A percentile compares a stretch with the other conserved stretches of the same genome.
Conservation (phyloP, 2,329 filamentous ascomycete genomes). For the Aspergillus costaricaensis region DNA sequence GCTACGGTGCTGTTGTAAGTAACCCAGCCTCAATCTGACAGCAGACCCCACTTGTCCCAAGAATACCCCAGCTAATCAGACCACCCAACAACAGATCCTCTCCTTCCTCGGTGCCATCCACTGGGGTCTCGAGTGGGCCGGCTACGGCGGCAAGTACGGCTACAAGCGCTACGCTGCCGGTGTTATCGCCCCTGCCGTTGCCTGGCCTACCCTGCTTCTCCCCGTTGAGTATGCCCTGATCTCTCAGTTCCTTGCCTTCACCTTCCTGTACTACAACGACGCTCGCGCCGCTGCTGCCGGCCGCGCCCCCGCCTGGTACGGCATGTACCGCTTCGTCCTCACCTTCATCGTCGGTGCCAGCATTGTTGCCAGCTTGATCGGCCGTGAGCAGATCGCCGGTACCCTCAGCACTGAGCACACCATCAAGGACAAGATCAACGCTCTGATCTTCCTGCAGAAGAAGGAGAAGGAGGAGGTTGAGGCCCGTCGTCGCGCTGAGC, state of each 20-base stretch:
- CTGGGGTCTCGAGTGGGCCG: constrained; percentile 85
- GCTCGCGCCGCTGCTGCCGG: constrained; percentile 70
- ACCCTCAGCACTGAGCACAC: constrained; percentile 38
- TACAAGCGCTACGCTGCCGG: constrained; percentile 83
- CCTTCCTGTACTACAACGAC: constrained; percentile 82
- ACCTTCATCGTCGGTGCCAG: constrained; percentile 84
- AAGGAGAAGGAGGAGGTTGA: constrained; percentile 50
- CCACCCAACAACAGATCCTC: constrained; percentile 63
- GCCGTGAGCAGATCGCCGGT: constrained; percentile 71
- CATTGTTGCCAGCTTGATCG: constrained; percentile 78
- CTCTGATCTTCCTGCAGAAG: constrained; percentile 52
- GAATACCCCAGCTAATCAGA: constrained; percentile 2
- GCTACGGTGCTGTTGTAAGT: constrained; percentile 81
- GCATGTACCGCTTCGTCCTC: constrained; percentile 84
- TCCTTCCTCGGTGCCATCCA: constrained; percentile 93
- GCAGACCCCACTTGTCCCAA: no score
- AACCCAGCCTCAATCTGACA: background rate
- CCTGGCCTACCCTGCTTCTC: constrained; percentile 87
- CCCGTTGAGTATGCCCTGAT: constrained; percentile 84
- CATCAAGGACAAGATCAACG: constrained; percentile 54
- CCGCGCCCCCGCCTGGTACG: constrained; percentile 84
- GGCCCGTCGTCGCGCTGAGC: constrained; percentile 35
- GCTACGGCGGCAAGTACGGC: constrained; percentile 66
- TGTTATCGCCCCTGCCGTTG: constrained; percentile 73
- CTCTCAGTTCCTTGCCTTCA: constrained; percentile 81